These are phyloP conservation scores for Venturia carpophila DNA, from an alignment of 2,329 filamentous ascomycete species.

Conservation along the genomic window DNA sequence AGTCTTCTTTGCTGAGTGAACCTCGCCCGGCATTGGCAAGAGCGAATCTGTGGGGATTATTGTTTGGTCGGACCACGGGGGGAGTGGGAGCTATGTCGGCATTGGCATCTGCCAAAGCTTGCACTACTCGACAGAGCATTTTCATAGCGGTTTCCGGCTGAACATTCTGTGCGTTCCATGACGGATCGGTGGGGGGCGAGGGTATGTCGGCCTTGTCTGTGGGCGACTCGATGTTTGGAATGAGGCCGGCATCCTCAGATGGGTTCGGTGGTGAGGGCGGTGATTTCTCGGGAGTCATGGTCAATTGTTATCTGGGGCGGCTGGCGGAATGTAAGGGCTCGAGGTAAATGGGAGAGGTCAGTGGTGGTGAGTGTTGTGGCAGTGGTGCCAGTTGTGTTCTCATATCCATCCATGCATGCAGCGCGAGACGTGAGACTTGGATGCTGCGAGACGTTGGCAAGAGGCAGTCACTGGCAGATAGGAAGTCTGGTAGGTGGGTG, in stretches of 20 bases:
- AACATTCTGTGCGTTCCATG: conserved; percentile 65
- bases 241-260: conserved; percentile 19
- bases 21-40: conserved; percentile 16
- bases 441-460: no score
- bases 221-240: conserved; percentile 17
- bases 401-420: neutral
- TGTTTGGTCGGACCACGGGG: conserved; percentile 39
- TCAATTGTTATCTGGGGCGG: neutral
- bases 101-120: conserved; percentile 59
- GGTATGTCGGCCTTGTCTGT: conserved; percentile 21
- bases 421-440: no score
- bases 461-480: no score
- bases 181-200: conserved; percentile 33
- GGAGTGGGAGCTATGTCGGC: conserved; percentile 78
- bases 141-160: conserved; percentile 67
- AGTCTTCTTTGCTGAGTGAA: conserved; percentile 26
- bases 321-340: neutral
- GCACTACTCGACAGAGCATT: conserved; percentile 56
- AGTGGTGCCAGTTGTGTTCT: neutral
- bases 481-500: no score
- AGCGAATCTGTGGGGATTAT: conserved; percentile 9
- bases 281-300: neutral
- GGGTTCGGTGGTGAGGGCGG: conserved; percentile 19
- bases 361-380: neutral
- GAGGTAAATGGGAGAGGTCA: neutral